phyloP scores from a whole-genome alignment of 148 eudicot genomes.

The Polygonum maritimum region DNA sequence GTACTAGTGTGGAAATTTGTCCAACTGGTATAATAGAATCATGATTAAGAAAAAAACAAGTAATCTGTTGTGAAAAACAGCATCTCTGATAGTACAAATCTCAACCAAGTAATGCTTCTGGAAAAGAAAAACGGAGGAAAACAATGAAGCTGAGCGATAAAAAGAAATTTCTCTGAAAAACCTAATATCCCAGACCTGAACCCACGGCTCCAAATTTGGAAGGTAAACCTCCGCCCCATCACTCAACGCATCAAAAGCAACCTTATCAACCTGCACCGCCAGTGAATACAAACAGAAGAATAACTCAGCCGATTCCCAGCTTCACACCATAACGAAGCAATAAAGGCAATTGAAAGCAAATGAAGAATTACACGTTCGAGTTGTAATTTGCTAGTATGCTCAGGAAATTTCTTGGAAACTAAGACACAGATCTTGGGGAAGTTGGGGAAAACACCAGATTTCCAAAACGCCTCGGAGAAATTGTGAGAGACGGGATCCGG shows the following conservation, averaged over 20 bases:
- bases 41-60: neutral
- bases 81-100: neutral
- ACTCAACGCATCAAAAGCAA: slow-evolving; percentile 73
- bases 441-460: slow-evolving; percentile 76
- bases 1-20: neutral
- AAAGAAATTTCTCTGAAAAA: neutral
- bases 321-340: neutral
- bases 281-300: neutral
- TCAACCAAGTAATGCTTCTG: neutral
- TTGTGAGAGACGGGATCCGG: slow-evolving; percentile 65
- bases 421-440: slow-evolving; percentile 77
- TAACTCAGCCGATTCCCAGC: slow-evolving; percentile 9
- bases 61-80: neutral
- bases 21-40: neutral
- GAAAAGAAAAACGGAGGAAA: neutral
- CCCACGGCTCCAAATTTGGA: slow-evolving; percentile 94
- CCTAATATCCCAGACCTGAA: slow-evolving; percentile 48
- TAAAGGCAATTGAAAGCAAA: neutral
- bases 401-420: slow-evolving; percentile 86
- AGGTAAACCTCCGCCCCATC: slow-evolving; percentile 80
- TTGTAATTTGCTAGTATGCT: slow-evolving; percentile 83
- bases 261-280: slow-evolving; percentile 66
- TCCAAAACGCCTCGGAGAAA: slow-evolving; percentile 90
- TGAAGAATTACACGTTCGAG: slow-evolving; percentile 67
- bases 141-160: neutral